Conservation (phyloP, 257 asterid species). For the Eucommia ulmoides region DNA sequence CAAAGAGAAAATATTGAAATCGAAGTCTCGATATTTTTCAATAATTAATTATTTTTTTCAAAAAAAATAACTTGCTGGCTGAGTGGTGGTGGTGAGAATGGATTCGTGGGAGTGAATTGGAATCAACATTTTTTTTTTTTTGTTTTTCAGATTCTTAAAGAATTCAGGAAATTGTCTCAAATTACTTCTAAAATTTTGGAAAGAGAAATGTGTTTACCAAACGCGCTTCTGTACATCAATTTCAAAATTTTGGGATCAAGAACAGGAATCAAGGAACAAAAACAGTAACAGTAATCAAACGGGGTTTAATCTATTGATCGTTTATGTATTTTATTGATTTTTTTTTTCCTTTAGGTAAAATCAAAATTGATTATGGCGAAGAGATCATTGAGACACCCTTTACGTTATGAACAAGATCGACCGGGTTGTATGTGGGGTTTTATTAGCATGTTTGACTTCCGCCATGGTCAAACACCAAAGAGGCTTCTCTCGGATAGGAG, state of each 20-base stretch:
- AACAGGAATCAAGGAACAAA: neutral
- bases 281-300: neutral
- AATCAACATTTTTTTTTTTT: no score
- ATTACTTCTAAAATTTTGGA: neutral
- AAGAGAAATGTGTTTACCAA: neutral
- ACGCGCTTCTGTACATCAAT: neutral
- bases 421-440: constrained; percentile 79
- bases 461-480: constrained; percentile 59
- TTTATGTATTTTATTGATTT: no score
- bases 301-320: no score
- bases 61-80: no score
- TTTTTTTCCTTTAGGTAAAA: constrained; percentile 11
- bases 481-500: constrained; percentile 64
- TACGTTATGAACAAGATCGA: constrained; percentile 52
- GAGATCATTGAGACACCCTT: constrained; percentile 46
- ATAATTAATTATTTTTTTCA: neutral
- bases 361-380: constrained; percentile 41
- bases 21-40: neutral
- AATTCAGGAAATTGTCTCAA: no score
- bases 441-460: constrained; percentile 70
- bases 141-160: no score
- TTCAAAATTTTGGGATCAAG: neutral
- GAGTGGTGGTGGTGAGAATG: no score
- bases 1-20: no score
- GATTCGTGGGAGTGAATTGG: neutral